Evolutionary conservation across 371 early-diverging fungal genomes (phyloP).

Genomic region (Coemansia linderi): DNA sequence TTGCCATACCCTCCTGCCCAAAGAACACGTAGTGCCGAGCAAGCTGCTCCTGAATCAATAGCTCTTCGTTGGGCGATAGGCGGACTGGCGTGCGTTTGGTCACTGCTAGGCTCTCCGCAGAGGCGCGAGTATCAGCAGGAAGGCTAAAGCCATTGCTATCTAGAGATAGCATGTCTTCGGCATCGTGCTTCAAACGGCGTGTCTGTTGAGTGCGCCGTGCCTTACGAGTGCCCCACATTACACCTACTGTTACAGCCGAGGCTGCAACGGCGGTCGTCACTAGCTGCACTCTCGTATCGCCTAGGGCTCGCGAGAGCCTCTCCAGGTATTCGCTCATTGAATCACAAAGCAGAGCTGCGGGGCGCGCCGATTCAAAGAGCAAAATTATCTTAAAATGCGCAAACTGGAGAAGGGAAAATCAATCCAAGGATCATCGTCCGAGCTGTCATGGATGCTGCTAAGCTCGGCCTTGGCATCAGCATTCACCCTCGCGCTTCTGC

Average conservation of each 20-base stretch:
- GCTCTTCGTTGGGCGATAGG: slow-evolving; percentile 58
- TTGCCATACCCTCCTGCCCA: slow-evolving; percentile 73
- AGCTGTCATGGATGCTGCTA: neutral
- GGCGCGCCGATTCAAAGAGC: neutral
- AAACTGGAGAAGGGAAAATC: neutral
- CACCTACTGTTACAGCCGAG: slow-evolving; percentile 62
- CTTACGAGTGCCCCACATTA: slow-evolving; percentile 57
- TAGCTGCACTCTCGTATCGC: slow-evolving; percentile 45
- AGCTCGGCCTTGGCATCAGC: neutral
- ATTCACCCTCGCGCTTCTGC: neutral
- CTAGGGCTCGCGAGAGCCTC: slow-evolving; percentile 30
- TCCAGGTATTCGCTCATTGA: slow-evolving; percentile 30
- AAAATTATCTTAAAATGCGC: neutral
- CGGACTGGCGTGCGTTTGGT: slow-evolving; percentile 26
- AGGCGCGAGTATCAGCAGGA: neutral
- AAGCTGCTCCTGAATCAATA: slow-evolving; percentile 81
- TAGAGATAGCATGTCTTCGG: slow-evolving; percentile 21
- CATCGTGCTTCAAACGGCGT: slow-evolving; percentile 57
- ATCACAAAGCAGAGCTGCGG: neutral
- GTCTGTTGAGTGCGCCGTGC: slow-evolving; percentile 54
- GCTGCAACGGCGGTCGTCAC: slow-evolving; percentile 62
- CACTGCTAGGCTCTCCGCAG: slow-evolving; percentile 44
- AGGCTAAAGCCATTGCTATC: slow-evolving; percentile 1
- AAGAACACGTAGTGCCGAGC: slow-evolving; percentile 82
- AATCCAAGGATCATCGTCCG: neutral